Conservation (phyloP, 768 basidiomycete species). For the Clitopilus hobsonii region DNA sequence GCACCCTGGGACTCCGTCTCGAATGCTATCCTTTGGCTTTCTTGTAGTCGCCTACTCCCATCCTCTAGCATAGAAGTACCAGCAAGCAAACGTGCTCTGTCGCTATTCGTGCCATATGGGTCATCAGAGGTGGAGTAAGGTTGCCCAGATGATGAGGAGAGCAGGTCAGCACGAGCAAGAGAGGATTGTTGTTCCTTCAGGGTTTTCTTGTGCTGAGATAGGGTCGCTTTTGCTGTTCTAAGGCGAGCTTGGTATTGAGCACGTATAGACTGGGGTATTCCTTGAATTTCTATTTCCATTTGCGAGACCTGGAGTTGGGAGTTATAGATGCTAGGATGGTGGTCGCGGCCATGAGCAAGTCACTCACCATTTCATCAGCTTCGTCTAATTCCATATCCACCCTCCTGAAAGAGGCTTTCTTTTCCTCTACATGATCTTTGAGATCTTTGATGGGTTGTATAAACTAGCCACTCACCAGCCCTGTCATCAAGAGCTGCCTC, state of each 20-base stretch:
- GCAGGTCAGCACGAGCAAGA: slow-evolving; percentile 73
- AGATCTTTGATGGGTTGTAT: background rate
- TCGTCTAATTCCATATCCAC: slow-evolving; percentile 97
- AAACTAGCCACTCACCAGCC: slow-evolving; percentile 45
- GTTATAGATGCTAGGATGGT: no score
- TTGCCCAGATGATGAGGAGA: slow-evolving; percentile 41
- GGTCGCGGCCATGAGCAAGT: no score
- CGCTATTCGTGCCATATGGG: slow-evolving; percentile 66
- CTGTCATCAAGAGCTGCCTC: slow-evolving; percentile 55
- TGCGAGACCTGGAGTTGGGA: slow-evolving; percentile 71
- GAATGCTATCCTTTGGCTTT: slow-evolving; percentile 87
- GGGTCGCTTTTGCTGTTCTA: slow-evolving; percentile 66
- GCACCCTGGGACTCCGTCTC: slow-evolving; percentile 97
- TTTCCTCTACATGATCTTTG: slow-evolving; percentile 53
- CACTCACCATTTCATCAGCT: slow-evolving; percentile 94
- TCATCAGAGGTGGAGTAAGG: slow-evolving; percentile 61
- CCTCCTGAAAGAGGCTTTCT: slow-evolving; percentile 73
- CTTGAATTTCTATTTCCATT: slow-evolving; percentile 98
- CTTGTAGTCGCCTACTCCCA: slow-evolving; percentile 79
- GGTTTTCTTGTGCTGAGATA: slow-evolving; percentile 77
- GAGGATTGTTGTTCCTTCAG: slow-evolving; percentile 69
- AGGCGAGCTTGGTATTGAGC: slow-evolving; percentile 74
- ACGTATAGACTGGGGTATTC: slow-evolving; percentile 83
- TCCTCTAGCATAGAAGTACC: slow-evolving; percentile 80
- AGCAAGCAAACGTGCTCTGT: slow-evolving; percentile 73